Evolutionary conservation across 352 stramenopile genomes (phyloP), one percentile per base, ranked within the genome.

Genomic region (Blastocystis sp.): DNA sequence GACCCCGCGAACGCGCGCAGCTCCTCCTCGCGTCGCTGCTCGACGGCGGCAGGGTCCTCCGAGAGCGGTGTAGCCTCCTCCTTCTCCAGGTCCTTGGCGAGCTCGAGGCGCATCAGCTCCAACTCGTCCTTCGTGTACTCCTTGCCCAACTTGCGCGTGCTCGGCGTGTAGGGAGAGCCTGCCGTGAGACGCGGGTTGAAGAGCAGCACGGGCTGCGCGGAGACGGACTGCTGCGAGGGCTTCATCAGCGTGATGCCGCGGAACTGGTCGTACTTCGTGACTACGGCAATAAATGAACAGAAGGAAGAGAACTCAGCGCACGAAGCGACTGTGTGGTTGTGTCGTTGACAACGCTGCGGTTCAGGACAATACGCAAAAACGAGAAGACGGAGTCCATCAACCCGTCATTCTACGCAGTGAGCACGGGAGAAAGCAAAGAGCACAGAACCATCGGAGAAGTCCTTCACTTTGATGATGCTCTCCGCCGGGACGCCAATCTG

Each of bases 251-350:
- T 40, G 14, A 43, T 41, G 21, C 71, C 28, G 38, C 45, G 53
- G 19, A 43, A 81, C 41, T 81, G 59, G n/a, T 81, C 71, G 60
- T 81, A 81, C 34, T 81, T 81, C n/a, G 71, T 62, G 28, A 81
- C 71, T 66, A n/a, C 17, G 40, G 21, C 17, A 34, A 34, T n/a
- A n/a, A n/a, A n/a, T n/a, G n/a, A n/a, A 0, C 28, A 34, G 28
- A 34, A 34, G 28, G 28, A 34, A 34, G 28, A 34, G 28, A 34
- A 81, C 71, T 38, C 2, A 81, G 48, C 17, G 41, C 53, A 45
- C 71, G 71, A 62, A 81, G 60, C 28, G 53, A 67, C n/a, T 81
- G 71, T 19, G 60, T 81, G 38, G 71, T 66, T 9, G 40, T 19
- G 53, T 81, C 71, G 43, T 81, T 81, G 19, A 81, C 71, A 1